phyloP scores from a whole-genome alignment of 805 yeast species.

The Myxozyma monticola region DNA sequence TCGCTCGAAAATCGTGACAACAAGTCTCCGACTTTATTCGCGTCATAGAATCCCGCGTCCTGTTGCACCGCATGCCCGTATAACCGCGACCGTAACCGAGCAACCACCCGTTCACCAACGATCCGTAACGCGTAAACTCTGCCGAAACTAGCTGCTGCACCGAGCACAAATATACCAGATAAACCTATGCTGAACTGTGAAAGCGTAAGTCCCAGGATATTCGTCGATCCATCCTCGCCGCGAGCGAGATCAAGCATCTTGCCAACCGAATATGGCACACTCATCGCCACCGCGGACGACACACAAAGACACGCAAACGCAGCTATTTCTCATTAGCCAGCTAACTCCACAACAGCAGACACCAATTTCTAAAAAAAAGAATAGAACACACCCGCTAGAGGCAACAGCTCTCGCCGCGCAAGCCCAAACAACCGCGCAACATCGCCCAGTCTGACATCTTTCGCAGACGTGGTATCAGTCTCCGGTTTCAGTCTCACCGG shows the following conservation, averaged over 20 bases:
- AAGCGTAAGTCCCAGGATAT: constrained; percentile 59
- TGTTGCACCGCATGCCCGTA: constrained; percentile 76
- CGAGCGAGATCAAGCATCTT: constrained; percentile 74
- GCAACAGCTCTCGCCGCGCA: constrained; percentile 55
- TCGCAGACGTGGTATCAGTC: constrained; percentile 2
- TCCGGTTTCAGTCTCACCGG: neutral
- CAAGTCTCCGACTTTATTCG: constrained; percentile 86
- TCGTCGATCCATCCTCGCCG: constrained; percentile 35
- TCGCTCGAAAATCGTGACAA: constrained; percentile 86
- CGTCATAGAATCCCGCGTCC: constrained; percentile 86
- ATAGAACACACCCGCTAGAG: constrained; percentile 58
- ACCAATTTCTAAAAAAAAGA: neutral
- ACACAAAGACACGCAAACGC: constrained; percentile 66
- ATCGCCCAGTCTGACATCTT: constrained; percentile 38
- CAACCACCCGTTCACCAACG: constrained; percentile 85
- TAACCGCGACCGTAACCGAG: constrained; percentile 74
- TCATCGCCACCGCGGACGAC: constrained; percentile 78
- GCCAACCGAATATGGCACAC: constrained; percentile 79
- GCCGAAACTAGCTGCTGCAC: constrained; percentile 78
- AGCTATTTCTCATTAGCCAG: constrained; percentile 27
- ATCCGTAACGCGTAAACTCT: constrained; percentile 70
- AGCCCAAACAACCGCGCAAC: constrained; percentile 52
- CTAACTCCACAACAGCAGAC: neutral
- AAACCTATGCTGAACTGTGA: constrained; percentile 61
- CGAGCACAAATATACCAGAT: constrained; percentile 59